Percentiles rank a stretch among this genome's conserved stretches.
These are phyloP conservation scores for Candida maesae DNA, from an alignment of 805 yeast species.

Conservation along the genomic window DNA sequence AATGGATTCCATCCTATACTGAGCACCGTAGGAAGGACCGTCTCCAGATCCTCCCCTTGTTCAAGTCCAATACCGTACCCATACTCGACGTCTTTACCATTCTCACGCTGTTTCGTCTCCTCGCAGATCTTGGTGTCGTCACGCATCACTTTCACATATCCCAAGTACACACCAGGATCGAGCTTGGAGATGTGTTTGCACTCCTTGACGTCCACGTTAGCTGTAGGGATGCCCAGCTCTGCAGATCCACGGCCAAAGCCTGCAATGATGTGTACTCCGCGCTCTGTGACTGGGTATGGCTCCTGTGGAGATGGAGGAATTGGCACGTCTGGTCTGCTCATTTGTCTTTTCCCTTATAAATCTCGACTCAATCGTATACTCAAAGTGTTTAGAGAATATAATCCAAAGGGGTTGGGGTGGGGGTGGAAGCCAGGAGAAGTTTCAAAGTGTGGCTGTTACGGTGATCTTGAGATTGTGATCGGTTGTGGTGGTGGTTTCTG, in stretches of 20 bases:
- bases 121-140: neutral
- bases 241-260: slow-evolving; percentile 97
- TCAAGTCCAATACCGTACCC: slow-evolving; percentile 55
- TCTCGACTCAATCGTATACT: too few relatives aligned
- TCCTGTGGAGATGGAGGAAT: slow-evolving; percentile 38
- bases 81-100: slow-evolving; percentile 45
- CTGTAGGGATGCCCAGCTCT: slow-evolving; percentile 94
- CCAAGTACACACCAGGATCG: slow-evolving; percentile 86
- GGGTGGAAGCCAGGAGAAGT: too few relatives aligned
- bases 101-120: slow-evolving; percentile 29
- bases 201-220: slow-evolving; percentile 67
- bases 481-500: too few relatives aligned
- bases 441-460: too few relatives aligned
- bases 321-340: slow-evolving; percentile 24
- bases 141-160: slow-evolving; percentile 40
- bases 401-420: too few relatives aligned
- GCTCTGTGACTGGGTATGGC: slow-evolving; percentile 48
- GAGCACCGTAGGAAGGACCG: slow-evolving; percentile 82
- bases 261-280: slow-evolving; percentile 49
- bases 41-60: slow-evolving; percentile 35
- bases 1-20: slow-evolving; percentile 96
- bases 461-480: too few relatives aligned
- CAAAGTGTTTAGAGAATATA: too few relatives aligned
- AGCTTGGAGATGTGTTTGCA: slow-evolving; percentile 35
- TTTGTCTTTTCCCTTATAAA: too few relatives aligned